These are phyloP conservation scores for Arthrinium puccinioides DNA, from an alignment of 2,329 filamentous ascomycete species.

Conservation along the genomic window DNA sequence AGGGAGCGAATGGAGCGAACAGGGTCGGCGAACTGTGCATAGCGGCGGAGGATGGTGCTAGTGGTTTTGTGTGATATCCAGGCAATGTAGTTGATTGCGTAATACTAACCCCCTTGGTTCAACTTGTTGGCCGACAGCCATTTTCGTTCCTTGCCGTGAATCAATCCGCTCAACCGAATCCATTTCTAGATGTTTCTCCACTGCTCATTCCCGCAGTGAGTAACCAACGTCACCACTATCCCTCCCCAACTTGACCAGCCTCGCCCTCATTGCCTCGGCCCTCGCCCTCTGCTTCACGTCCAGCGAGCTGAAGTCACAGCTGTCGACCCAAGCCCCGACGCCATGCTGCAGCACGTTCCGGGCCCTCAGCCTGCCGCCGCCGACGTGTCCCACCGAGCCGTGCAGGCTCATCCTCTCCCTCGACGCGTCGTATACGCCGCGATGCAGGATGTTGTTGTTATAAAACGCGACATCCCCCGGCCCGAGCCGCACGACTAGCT, in stretches of 20 bases:
- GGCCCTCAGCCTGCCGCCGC: constrained; percentile 48
- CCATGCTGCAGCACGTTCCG: constrained; percentile 72
- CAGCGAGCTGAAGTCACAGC: constrained; percentile 47
- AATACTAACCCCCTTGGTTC: too few species aligned
- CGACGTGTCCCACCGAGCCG: constrained; percentile 59
- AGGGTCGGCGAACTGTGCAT: too few species aligned
- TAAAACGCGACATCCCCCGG: constrained; percentile 82
- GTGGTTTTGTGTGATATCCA: too few species aligned
- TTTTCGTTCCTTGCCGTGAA: too few species aligned
- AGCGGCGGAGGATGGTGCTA: too few species aligned
- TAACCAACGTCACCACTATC: constrained; percentile 57
- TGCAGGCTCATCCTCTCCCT: constrained; percentile 65
- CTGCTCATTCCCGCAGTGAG: constrained; percentile 47
- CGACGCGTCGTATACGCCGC: constrained; percentile 54
- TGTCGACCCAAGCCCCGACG: constrained; percentile 57
- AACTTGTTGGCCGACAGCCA: too few species aligned
- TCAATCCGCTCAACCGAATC: too few species aligned
- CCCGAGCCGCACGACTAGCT: constrained; percentile 58
- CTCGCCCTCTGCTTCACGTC: constrained; percentile 33
- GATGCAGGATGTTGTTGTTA: constrained; percentile 80
- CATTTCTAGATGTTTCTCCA: too few species aligned
- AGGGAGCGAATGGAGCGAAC: too few species aligned
- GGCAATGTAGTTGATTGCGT: too few species aligned
- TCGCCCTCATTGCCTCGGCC: constrained; percentile 57
- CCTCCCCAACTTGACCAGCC: constrained; percentile 54